phyloP scores from a whole-genome alignment of 73 alveolate genomes.

The Paramecium primaurelia region DNA sequence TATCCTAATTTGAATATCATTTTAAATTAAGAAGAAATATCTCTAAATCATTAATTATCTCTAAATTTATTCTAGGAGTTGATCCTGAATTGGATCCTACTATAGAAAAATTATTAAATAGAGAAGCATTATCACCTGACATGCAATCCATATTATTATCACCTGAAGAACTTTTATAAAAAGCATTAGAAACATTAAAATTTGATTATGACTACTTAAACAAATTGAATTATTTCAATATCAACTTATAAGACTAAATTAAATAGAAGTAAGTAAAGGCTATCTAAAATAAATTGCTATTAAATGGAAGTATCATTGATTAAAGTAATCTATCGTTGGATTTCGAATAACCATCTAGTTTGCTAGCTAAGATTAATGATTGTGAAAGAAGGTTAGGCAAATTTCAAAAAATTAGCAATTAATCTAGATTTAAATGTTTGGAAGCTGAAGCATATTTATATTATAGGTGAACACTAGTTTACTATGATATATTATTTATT shows the following conservation, averaged over 20 bases:
- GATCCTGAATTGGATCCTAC: neutral
- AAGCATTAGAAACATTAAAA: neutral
- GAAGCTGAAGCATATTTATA: slow-evolving; percentile 49
- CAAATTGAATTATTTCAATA: slow-evolving; percentile 28
- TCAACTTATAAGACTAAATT: neutral
- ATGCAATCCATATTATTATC: neutral
- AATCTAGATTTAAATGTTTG: neutral
- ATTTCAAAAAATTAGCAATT: neutral
- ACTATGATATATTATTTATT: neutral
- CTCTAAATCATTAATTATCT: neutral
- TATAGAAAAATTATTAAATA: neutral
- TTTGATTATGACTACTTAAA: slow-evolving; percentile 12
- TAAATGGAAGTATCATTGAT: neutral
- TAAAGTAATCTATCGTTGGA: neutral
- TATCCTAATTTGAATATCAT: neutral
- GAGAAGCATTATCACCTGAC: neutral
- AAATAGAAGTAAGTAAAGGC: slow-evolving; percentile 7
- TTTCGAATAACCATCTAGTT: slow-evolving; percentile 25
- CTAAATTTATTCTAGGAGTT: slow-evolving; percentile 10
- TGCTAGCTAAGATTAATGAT: neutral
- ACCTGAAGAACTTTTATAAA: neutral
- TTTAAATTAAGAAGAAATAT: neutral
- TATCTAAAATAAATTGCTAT: neutral
- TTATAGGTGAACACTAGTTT: slow-evolving; percentile 8
- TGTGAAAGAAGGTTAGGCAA: slow-evolving; percentile 34